phyloP scores from a whole-genome alignment of 192 early-diverging fungal genomes.

The Umbelopsis vinacea region DNA sequence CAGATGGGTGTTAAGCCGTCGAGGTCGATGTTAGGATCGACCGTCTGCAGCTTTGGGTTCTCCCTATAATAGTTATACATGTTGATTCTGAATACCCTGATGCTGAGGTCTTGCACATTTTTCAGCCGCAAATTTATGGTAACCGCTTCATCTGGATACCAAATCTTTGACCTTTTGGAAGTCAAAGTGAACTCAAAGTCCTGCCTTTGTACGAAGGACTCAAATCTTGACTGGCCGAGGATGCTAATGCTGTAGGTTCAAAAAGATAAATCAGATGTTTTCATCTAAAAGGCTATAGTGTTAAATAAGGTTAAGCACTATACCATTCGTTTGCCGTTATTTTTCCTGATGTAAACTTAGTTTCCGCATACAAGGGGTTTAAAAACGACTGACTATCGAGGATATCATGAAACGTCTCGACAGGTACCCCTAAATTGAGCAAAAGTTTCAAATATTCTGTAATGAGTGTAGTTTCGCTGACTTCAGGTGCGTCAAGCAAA shows the following conservation, averaged over 20 bases:
- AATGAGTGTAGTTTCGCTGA: neutral
- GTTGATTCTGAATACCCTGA: conserved; percentile 51
- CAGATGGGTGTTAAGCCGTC: conserved; percentile 54
- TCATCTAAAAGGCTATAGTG: neutral
- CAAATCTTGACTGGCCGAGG: conserved; percentile 1
- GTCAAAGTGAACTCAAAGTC: conserved; percentile 5
- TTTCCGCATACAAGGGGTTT: neutral
- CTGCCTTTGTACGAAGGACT: neutral
- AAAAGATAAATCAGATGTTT: too few relatives aligned
- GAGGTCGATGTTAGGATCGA: conserved; percentile 29
- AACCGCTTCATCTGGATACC: conserved; percentile 37
- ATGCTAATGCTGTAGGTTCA: neutral
- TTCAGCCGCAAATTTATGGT: conserved; percentile 43
- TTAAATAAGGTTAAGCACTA: too few relatives aligned
- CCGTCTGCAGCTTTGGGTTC: conserved; percentile 23
- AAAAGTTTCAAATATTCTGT: neutral
- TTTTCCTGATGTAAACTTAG: conserved; percentile 1
- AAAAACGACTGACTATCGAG: conserved; percentile 10
- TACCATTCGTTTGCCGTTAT: neutral
- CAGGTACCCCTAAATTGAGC: neutral
- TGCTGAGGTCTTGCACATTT: conserved; percentile 41
- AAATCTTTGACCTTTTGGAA: conserved; percentile 2
- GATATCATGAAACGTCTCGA: neutral
- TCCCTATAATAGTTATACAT: conserved; percentile 44
- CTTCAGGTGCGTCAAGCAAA: neutral